Conservation (phyloP, 441 rosid genomes). For the Gossypium laxum region DNA sequence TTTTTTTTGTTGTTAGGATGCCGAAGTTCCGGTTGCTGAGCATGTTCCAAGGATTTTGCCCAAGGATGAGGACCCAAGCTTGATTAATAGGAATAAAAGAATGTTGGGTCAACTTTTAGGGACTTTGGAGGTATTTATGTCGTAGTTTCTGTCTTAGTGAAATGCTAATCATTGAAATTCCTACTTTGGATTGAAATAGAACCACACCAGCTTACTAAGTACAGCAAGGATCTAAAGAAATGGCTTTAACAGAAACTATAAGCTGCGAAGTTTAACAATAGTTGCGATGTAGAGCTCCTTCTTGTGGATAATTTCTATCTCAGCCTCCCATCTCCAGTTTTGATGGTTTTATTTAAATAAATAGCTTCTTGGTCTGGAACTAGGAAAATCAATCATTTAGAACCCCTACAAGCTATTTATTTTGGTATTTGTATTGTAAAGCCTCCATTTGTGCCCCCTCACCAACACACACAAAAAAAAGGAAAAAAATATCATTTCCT, state of each 20-base stretch:
- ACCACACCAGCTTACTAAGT: background rate
- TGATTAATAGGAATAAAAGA: slow-evolving; percentile 80
- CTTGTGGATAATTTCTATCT: background rate
- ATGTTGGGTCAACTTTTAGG: slow-evolving; percentile 91
- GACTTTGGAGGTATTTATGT: slow-evolving; percentile 68
- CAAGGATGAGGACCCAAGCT: slow-evolving; percentile 78
- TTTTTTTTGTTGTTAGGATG: slow-evolving; percentile 32
- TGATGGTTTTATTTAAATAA: background rate
- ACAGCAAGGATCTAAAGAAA: background rate
- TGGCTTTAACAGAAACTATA: background rate
- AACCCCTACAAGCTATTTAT: background rate
- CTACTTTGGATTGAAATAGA: background rate
- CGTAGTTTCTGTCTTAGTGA: background rate
- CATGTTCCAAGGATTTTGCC: slow-evolving; percentile 78
- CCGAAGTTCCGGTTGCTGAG: slow-evolving; percentile 37
- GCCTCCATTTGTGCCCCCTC: background rate
- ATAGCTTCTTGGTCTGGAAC: background rate
- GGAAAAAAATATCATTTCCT: background rate
- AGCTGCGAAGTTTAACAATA: background rate
- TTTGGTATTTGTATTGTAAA: background rate
- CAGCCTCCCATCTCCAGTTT: background rate
- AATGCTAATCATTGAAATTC: background rate
- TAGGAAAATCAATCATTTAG: background rate
- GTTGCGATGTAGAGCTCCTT: background rate
- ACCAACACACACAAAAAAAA: background rate